Evolutionary conservation across 208 protist species (phyloP), one percentile per base, ranked within the genome.

Genomic region (Crithidia sp.): DNA sequence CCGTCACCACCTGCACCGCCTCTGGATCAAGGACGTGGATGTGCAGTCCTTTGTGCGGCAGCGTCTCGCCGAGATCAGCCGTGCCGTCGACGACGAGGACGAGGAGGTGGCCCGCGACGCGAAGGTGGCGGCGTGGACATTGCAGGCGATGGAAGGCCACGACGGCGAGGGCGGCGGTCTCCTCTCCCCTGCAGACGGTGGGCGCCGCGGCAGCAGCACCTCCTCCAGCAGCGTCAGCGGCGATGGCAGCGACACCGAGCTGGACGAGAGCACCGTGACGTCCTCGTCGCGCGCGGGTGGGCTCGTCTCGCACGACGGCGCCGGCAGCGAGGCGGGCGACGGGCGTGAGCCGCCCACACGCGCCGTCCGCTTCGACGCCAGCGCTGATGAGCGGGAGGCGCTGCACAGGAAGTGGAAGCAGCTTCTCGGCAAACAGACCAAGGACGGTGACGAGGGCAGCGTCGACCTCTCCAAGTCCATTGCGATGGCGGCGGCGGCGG

Each of bases 381-480:
- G 7, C 16, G 56, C 56, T 9, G 54, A 64, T 16, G 56, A 62
- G 45, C 40, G 56, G 5, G 67, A 53, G 45, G 67, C 17, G n/a
- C 67, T 62, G 45, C 67, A 64, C 45, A 52, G 17, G 19, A 50
- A 43, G 8, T 71, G 67, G 67, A 47, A 50, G 36, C n/a, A 2
- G n/a, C 45, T 71, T 4, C 67, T 54, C 61, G 71, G 54, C 9
- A 45, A 52, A 3, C 39, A 28, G 4, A 57, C 43, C 56, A 66
- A 62, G 41, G 68, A 63, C 59, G 43, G 54, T 5, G 28, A 36
- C 16, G 45, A 50, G 56, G 67, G 50, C 28, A 28, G 28, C 59
- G 43, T 67, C 41, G 69, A 74, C 28, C 60, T 74, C 47, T 50
- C 69, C 57, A 65, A 67, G 59, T 74, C 69, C 40, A 74, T 74